phyloP scores from a whole-genome alignment of 371 early-diverging fungal genomes.

The Mucor ambiguus region DNA sequence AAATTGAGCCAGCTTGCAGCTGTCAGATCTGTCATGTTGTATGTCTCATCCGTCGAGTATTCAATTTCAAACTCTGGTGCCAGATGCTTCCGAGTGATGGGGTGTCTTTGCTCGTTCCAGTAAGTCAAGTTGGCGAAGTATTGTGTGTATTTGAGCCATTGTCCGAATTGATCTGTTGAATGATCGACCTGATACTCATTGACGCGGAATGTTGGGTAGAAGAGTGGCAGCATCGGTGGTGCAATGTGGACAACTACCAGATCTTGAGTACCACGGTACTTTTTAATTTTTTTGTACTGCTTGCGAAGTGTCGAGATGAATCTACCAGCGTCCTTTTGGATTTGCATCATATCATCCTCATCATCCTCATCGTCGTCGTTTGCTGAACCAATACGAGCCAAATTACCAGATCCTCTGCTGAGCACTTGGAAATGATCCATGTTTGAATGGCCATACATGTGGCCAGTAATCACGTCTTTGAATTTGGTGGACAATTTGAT shows the following conservation, averaged over 20 bases:
- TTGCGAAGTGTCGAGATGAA: conserved; percentile 34
- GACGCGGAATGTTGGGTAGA: conserved; percentile 70
- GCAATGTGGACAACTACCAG: conserved; percentile 56
- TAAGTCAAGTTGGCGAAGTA: conserved; percentile 22
- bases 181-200: conserved; percentile 47
- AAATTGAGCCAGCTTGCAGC: conserved; percentile 42
- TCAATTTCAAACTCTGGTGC: conserved; percentile 48
- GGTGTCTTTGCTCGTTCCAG: conserved; percentile 17
- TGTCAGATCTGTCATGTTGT: conserved; percentile 61
- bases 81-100: not conserved
- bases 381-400: not conserved
- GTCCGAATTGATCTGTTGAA: conserved; percentile 12
- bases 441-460: conserved; percentile 79
- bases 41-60: conserved; percentile 58
- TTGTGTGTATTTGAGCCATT: conserved; percentile 27
- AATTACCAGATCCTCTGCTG: conserved; percentile 20
- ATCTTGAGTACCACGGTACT: conserved; percentile 37
- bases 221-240: conserved; percentile 73
- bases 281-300: conserved; percentile 35
- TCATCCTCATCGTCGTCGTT: not conserved
- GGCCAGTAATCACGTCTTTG: conserved; percentile 64
- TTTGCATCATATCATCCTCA: conserved; percentile 53
- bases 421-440: conserved; percentile 71
- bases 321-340: conserved; percentile 29
- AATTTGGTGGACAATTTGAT: conserved; percentile 55